Evolutionary conservation across 2,329 filamentous ascomycete genomes (phyloP), one percentile per base, ranked within the genome.

Genomic region (Pezicula radicicola): DNA sequence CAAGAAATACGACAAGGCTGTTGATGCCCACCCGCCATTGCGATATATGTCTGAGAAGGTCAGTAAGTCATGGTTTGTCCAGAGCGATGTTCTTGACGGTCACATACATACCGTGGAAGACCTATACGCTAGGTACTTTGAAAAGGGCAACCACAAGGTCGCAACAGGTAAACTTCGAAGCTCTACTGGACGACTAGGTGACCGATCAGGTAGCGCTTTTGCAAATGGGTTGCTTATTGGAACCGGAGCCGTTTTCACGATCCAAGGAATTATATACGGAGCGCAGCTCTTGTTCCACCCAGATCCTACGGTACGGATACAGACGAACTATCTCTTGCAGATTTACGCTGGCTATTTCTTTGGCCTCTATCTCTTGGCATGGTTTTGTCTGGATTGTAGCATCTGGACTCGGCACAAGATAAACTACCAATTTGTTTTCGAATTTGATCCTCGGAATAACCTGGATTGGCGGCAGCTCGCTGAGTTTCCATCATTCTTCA

Each of bases 341-440:
- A 36, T 49, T 39, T 45, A 45, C 21, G 94, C 79, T 10, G 94
- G 94, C 1, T 97, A 95, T 68, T 95, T 96, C 62, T 75, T 97
- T 27, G 85, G 90, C 69, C 78, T 95, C 5, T 78, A 91, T 42
- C 76, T 97, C 18, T 87, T 95, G 63, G 74, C 87, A 9, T 73
- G 95, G n/a, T 97, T 97, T 65, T 91, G 88, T 63, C 64, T 96
- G 35, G 86, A 91, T 63, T 96, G 92, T 67, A 84, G 85, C 51
- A 72, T 96, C 15, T 99, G 93, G 91, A 83, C 84, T 6, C 75
- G 75, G 48, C 85, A 87, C 67, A 95, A 93, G 70, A 89, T 99
- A 71, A 99, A 99, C 67, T 97, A 97, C 68, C 83, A 87, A 49
- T 97, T 97, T 69, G 91, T 97, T 60, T 99, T 99, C 66, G 94